Conservation (phyloP, 805 yeast genomes). For the Candida broadrunensis region DNA sequence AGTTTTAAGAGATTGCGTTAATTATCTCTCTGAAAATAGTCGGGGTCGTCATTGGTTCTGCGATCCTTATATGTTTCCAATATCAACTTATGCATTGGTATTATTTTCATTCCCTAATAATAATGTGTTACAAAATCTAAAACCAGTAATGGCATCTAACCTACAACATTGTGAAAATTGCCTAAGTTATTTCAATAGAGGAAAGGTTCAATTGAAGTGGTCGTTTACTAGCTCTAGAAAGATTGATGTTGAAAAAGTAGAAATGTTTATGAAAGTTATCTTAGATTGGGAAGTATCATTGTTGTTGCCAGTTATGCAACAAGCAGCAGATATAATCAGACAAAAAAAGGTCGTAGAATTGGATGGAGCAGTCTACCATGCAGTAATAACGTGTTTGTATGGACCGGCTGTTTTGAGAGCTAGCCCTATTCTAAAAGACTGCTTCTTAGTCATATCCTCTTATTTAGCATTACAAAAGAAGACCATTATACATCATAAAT, state of each 20-base stretch:
- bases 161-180: conserved; percentile 54
- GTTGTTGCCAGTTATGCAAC: conserved; percentile 4
- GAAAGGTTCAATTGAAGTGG: conserved; percentile 48
- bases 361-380: background rate
- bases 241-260: conserved; percentile 29
- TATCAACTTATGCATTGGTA: conserved; percentile 53
- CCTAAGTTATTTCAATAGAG: conserved; percentile 48
- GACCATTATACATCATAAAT: conserved; percentile 3
- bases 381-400: background rate
- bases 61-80: conserved; percentile 43
- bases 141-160: conserved; percentile 33
- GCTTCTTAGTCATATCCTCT: background rate
- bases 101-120: conserved; percentile 57
- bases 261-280: conserved; percentile 28
- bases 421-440: background rate
- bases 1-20: conserved; percentile 21
- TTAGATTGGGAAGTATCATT: conserved; percentile 34
- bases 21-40: conserved; percentile 16
- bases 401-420: background rate
- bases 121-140: conserved; percentile 44
- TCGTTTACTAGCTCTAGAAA: conserved; percentile 51
- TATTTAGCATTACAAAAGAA: background rate
- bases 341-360: background rate
- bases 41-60: conserved; percentile 53
- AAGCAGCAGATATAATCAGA: background rate